A percentile compares a stretch with the other conserved stretches of the same genome.
phyloP scores from a whole-genome alignment of 2,329 filamentous ascomycete genomes.

The Aspergillus sp. region DNA sequence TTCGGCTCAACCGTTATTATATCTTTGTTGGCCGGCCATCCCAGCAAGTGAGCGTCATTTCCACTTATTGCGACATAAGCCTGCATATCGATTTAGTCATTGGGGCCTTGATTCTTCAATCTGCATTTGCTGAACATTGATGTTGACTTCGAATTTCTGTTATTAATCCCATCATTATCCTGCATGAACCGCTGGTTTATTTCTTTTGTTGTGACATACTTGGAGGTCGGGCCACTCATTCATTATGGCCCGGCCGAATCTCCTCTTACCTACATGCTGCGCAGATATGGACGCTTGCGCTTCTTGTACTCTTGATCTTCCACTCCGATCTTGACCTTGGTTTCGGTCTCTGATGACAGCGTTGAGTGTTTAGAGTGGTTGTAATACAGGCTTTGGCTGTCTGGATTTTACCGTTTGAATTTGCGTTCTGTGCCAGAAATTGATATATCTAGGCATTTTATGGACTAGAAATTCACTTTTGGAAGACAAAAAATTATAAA shows the following conservation, averaged over 20 bases:
- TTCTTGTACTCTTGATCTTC: slow-evolving; percentile 13
- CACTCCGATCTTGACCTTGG: slow-evolving; percentile 8
- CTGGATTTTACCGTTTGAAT: slow-evolving; percentile 7
- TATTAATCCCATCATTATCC: slow-evolving; percentile 18
- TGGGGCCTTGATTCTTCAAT: slow-evolving; percentile 8
- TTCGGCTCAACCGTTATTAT: neutral
- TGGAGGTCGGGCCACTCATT: slow-evolving; percentile 18
- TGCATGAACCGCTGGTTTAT: slow-evolving; percentile 17
- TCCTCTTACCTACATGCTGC: slow-evolving; percentile 11
- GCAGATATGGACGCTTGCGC: slow-evolving; percentile 9
- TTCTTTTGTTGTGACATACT: slow-evolving; percentile 21
- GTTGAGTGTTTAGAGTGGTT: slow-evolving; percentile 14
- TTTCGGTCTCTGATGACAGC: slow-evolving; percentile 19
- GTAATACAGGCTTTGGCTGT: slow-evolving; percentile 13
- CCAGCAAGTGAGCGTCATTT: slow-evolving; percentile 5
- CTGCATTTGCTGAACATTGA: slow-evolving; percentile 14
- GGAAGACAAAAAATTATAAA: neutral
- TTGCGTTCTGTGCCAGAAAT: slow-evolving; percentile 2
- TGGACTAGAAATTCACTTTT: slow-evolving; percentile 12
- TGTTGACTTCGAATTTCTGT: slow-evolving; percentile 8
- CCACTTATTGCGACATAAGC: neutral
- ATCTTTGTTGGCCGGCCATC: slow-evolving; percentile 7
- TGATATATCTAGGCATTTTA: slow-evolving; percentile 10
- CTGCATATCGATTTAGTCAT: slow-evolving; percentile 15
- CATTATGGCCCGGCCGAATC: slow-evolving; percentile 12